These are phyloP conservation scores for Pestalotiopsis sp. DNA, from an alignment of 2,329 filamentous ascomycete species.

Conservation along the genomic window DNA sequence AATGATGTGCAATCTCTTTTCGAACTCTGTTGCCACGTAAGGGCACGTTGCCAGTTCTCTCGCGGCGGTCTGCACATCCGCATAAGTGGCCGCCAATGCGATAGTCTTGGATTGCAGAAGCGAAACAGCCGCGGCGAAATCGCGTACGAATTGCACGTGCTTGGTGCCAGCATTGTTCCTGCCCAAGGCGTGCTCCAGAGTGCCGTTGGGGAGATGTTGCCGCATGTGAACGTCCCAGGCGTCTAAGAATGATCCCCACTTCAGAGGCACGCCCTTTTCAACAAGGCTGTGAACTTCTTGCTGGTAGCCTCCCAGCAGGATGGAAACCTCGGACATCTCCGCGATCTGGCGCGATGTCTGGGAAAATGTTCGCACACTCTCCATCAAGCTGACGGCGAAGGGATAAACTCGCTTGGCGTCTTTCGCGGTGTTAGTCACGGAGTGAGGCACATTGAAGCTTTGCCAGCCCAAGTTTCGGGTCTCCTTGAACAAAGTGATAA, in stretches of 20 bases:
- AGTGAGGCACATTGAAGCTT: conserved; percentile 90
- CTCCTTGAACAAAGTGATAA: conserved; percentile 98
- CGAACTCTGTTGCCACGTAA: conserved; percentile 81
- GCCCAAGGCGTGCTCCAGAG: conserved; percentile 58
- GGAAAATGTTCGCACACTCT: conserved; percentile 91
- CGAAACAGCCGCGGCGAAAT: conserved; percentile 86
- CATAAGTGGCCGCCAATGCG: conserved; percentile 76
- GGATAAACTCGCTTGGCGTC: conserved; percentile 99
- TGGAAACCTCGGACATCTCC: conserved; percentile 84
- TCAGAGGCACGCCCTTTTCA: conserved; percentile 82
- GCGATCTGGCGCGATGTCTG: conserved; percentile 86
- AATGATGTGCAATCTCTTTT: conserved; percentile 78
- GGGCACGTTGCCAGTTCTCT: conserved; percentile 82
- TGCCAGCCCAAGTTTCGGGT: conserved; percentile 95
- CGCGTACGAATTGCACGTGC: conserved; percentile 94
- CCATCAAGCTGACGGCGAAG: conserved; percentile 97
- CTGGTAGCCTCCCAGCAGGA: conserved; percentile 86
- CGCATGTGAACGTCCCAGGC: conserved; percentile 89
- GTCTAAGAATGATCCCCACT: conserved; percentile 98
- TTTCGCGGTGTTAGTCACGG: conserved; percentile 93
- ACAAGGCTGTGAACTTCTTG: conserved; percentile 87
- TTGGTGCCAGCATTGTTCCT: conserved; percentile 76
- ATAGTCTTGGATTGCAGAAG: conserved; percentile 86
- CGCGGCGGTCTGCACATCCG: conserved; percentile 80
- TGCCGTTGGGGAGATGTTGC: conserved; percentile 59